phyloP scores from a whole-genome alignment of 83 land plant species.

The Picea mariana region DNA sequence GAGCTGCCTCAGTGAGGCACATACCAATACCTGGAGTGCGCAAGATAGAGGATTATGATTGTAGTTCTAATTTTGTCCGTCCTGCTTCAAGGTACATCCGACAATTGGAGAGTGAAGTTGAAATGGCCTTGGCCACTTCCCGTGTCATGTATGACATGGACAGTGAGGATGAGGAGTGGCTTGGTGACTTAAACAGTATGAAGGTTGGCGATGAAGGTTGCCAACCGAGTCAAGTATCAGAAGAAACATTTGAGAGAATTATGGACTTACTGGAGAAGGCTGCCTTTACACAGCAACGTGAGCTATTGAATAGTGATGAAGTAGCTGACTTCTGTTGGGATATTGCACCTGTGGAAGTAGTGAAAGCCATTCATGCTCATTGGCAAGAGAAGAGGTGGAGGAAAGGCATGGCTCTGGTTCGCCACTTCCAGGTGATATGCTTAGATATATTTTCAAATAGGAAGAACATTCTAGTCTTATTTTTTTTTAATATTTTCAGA shows the following conservation, averaged over 20 bases:
- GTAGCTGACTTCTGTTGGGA: conserved; percentile 56
- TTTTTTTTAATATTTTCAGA: conserved; percentile 1
- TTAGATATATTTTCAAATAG: conserved; percentile 5
- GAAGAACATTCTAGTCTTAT: background rate
- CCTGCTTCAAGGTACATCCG: conserved; percentile 52
- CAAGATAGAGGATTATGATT: conserved; percentile 60
- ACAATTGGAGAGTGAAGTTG: conserved; percentile 77
- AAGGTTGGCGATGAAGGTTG: conserved; percentile 23
- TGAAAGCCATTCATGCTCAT: conserved; percentile 65
- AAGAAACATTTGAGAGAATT: conserved; percentile 77
- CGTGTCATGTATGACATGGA: conserved; percentile 93
- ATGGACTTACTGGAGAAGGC: conserved; percentile 87
- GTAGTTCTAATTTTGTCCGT: conserved; percentile 48
- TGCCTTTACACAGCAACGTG: conserved; percentile 59
- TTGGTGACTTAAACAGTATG: conserved; percentile 38
- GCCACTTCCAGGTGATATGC: conserved; percentile 84
- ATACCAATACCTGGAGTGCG: conserved; percentile 89
- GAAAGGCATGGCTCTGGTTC: conserved; percentile 87
- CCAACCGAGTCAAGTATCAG: conserved; percentile 37
- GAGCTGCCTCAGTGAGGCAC: conserved; percentile 68
- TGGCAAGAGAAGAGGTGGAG: conserved; percentile 74
- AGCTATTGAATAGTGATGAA: conserved; percentile 55
- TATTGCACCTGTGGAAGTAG: conserved; percentile 49
- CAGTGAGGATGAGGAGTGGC: conserved; percentile 92
- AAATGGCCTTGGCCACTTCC: conserved; percentile 72